Evolutionary conservation across 1,284 basidiomycete species (phyloP).

Genomic region (Cryptococcus depauperatus): DNA sequence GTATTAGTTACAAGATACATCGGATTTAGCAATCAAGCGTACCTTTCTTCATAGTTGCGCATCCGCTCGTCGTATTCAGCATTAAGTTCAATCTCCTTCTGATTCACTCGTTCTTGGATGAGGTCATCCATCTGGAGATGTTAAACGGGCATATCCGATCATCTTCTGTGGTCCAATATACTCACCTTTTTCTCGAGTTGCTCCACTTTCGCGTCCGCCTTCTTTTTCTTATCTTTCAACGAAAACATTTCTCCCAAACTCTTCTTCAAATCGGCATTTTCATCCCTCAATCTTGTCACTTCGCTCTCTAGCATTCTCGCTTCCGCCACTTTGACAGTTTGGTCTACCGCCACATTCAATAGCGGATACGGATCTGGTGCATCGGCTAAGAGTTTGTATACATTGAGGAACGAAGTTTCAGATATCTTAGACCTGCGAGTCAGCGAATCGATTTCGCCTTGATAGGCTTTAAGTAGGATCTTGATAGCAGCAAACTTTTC

Average conservation of each 20-base stretch:
- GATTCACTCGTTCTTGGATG: constrained; percentile 71
- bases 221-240: constrained; percentile 66
- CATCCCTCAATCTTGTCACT: constrained; percentile 60
- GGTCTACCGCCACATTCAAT: constrained; percentile 85
- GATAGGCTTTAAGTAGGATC: constrained; percentile 85
- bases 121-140: constrained; percentile 76
- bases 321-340: constrained; percentile 78
- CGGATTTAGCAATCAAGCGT: constrained; percentile 51
- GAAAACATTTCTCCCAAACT: constrained; percentile 58
- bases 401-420: constrained; percentile 86
- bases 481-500: constrained; percentile 82
- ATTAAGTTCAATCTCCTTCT: constrained; percentile 90
- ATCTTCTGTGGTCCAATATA: too few species aligned
- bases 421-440: constrained; percentile 84
- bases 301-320: constrained; percentile 66
- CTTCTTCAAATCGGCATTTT: constrained; percentile 68
- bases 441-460: constrained; percentile 88
- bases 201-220: constrained; percentile 62
- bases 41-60: constrained; percentile 88
- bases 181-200: constrained; percentile 73
- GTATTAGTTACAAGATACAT: background rate
- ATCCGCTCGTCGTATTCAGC: constrained; percentile 94
- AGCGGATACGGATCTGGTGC: constrained; percentile 94
- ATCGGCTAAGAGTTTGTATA: constrained; percentile 88
- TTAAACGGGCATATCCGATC: too few species aligned